Evolutionary conservation across 208 protist species (phyloP), one percentile per base, ranked within the genome.

Genomic region (Leptomonas pyrrhocoris): DNA sequence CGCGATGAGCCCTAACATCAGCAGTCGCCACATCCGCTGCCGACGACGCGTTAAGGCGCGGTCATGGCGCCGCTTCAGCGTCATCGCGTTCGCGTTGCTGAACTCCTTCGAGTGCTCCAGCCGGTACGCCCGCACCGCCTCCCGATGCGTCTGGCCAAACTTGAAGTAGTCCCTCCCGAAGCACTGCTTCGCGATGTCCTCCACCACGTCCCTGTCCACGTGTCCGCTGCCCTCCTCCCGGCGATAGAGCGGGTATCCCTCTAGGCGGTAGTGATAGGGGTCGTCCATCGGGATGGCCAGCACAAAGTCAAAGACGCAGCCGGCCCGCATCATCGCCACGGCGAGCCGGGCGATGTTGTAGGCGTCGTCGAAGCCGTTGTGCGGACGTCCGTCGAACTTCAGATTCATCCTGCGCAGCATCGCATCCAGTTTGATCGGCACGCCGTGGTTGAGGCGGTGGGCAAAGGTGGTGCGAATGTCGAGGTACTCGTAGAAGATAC

Each of bases 311-410:
- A 96, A 88, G 21, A 94, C 68, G 69, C 92, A 96, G 43, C 92
- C 92, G 0, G 51, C 66, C 38, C 74, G 61, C 89, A 94, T 94
- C 92, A 96, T 92, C 30, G 82, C 79, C 49, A 95, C 66, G 4
- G 84, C 83, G 11, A 97, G 79, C 0, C 94, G 92, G 2, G 94
- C 92, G 58, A 97, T 97, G 74, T 97, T 97, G 48, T 85, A 79
- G 21, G 94, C 84, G 61, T 97, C 94, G 65, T 97, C 94, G 68
- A 96, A 94, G 56, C 94, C 94, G 74, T 81, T 92, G 64, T 97
- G 94, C 16, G 79, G 83, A 27, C 90, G 81, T 11, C 94, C 94
- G 27, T 96, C 84, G 66, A 96, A 96, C 30, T 61, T 34, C 34
- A 97, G 73, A 12, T 80, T 68, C 81, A 94, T 89, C 28, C 57